phyloP scores from a whole-genome alignment of 805 yeast species.

The Starmerella kuoi region DNA sequence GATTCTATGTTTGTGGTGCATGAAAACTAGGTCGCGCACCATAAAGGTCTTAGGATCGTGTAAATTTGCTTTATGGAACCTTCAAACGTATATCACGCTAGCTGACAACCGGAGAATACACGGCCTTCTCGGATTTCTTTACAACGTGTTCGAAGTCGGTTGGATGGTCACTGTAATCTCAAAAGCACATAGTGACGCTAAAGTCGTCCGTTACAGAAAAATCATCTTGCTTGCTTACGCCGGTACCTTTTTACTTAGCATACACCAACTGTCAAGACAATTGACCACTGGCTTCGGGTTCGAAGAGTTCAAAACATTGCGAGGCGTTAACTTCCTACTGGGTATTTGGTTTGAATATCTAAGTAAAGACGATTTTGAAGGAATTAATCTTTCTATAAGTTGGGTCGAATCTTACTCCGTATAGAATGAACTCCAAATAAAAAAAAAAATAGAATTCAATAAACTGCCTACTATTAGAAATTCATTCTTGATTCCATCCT shows the following conservation, averaged over 20 bases:
- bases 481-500: no score
- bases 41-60: constrained; percentile 40
- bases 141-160: constrained; percentile 4
- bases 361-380: constrained; percentile 7
- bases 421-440: neutral
- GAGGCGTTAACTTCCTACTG: constrained; percentile 5
- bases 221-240: constrained; percentile 4
- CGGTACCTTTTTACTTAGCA: constrained; percentile 2
- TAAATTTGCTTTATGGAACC: constrained; percentile 70
- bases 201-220: neutral
- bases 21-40: constrained; percentile 2
- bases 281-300: constrained; percentile 13
- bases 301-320: constrained; percentile 4
- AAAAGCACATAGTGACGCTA: neutral
- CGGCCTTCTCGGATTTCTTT: constrained; percentile 17
- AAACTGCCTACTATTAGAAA: no score
- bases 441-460: no score
- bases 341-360: constrained; percentile 9
- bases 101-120: constrained; percentile 29
- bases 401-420: constrained; percentile 3
- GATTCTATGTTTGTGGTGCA: constrained; percentile 32
- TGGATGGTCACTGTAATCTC: constrained; percentile 18
- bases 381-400: neutral
- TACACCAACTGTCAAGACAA: constrained; percentile 14
- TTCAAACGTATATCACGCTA: constrained; percentile 77